These are phyloP conservation scores for Rhodofomes roseus DNA, from an alignment of 1,284 basidiomycete genomes.

Conservation along the genomic window DNA sequence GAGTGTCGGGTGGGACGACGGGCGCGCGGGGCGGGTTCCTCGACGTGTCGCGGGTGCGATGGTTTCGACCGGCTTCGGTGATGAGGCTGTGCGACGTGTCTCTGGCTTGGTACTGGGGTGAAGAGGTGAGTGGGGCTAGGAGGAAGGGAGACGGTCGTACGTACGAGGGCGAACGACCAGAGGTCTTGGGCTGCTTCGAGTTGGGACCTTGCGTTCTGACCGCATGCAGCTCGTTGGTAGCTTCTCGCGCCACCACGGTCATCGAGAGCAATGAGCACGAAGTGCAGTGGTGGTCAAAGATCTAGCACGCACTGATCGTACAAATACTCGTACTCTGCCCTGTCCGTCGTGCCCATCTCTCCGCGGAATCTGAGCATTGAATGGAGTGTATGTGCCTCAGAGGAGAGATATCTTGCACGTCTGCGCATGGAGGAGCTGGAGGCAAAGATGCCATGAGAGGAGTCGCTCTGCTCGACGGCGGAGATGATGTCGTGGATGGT, in stretches of 20 bases:
- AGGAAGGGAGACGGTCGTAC: neutral
- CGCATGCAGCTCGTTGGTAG: neutral
- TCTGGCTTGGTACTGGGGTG: neutral
- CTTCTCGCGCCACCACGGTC: no score
- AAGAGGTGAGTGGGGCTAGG: no score
- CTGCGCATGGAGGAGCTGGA: neutral
- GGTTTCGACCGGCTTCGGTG: neutral
- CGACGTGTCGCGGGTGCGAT: neutral
- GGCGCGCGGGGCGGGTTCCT: neutral
- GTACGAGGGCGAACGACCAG: neutral
- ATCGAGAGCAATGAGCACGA: no score
- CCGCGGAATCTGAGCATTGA: neutral
- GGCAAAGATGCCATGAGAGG: neutral
- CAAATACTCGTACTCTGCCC: neutral
- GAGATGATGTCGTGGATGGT: slow-evolving; percentile 1
- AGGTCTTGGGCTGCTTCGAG: neutral
- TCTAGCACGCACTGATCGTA: neutral
- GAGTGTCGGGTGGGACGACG: neutral
- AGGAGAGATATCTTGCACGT: neutral
- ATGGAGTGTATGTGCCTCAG: neutral
- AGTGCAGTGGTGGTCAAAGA: neutral
- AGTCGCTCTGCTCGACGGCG: neutral
- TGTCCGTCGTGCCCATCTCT: neutral
- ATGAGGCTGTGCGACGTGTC: neutral
- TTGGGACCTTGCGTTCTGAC: neutral